A percentile compares a stretch with the other conserved stretches of the same genome.
These are phyloP conservation scores for Whalleya microplaca DNA, from an alignment of 2,329 filamentous ascomycete species.

Conservation along the genomic window DNA sequence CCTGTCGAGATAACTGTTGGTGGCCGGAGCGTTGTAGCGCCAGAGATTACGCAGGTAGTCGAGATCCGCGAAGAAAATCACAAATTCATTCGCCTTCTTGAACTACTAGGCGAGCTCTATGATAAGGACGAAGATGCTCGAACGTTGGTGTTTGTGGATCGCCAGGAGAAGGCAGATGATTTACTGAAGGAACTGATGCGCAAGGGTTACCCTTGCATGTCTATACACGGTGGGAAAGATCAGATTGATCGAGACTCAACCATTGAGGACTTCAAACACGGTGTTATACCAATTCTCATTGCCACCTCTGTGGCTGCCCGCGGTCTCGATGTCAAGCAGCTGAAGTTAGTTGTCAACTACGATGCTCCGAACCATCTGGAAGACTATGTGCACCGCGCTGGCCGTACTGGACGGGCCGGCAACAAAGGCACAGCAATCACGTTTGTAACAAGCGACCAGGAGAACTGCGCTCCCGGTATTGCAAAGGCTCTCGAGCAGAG, in stretches of 20 bases:
- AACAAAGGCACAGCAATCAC: slow-evolving; percentile 95
- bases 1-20: slow-evolving; percentile 93
- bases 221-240: slow-evolving; percentile 91
- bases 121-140: slow-evolving; percentile 87
- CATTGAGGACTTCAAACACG: slow-evolving; percentile 91
- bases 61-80: slow-evolving; percentile 81
- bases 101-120: slow-evolving; percentile 86
- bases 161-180: slow-evolving; percentile 87
- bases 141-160: slow-evolving; percentile 87
- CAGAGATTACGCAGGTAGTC: slow-evolving; percentile 91
- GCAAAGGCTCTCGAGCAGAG: slow-evolving; percentile 92
- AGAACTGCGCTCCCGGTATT: slow-evolving; percentile 86
- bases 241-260: slow-evolving; percentile 92
- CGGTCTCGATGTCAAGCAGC: slow-evolving; percentile 92
- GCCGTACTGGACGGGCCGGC: slow-evolving; percentile 90
- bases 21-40: slow-evolving; percentile 83
- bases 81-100: slow-evolving; percentile 83
- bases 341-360: slow-evolving; percentile 95
- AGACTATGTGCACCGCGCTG: slow-evolving; percentile 94
- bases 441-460: slow-evolving; percentile 89
- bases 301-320: slow-evolving; percentile 95
- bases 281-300: slow-evolving; percentile 85
- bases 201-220: slow-evolving; percentile 89
- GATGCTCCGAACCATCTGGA: slow-evolving; percentile 93
- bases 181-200: slow-evolving; percentile 76